phyloP scores from a whole-genome alignment of 768 basidiomycete species.

The Pluteus cervinus region DNA sequence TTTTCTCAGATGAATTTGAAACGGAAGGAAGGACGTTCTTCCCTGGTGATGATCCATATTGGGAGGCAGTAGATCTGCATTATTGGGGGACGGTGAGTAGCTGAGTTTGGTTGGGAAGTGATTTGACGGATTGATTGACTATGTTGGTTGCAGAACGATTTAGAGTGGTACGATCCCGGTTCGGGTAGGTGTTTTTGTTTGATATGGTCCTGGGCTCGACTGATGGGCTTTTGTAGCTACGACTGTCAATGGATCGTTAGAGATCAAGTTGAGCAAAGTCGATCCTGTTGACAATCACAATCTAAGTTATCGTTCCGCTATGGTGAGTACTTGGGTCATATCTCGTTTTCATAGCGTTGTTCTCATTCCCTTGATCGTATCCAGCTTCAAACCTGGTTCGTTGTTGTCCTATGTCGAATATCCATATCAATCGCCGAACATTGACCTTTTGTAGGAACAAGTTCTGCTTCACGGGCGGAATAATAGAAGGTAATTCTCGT shows the following conservation, averaged over 20 bases:
- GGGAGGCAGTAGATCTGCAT: constrained; percentile 43
- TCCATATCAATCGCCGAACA: background rate
- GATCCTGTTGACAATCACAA: constrained; percentile 40
- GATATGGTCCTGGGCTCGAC: background rate
- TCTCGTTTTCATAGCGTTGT: background rate
- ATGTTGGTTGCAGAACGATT: constrained; percentile 29
- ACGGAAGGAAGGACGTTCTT: constrained; percentile 62
- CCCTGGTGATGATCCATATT: constrained; percentile 53
- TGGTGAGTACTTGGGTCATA: constrained; percentile 25
- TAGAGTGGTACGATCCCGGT: constrained; percentile 67
- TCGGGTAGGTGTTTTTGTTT: constrained; percentile 13
- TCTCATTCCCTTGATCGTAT: background rate
- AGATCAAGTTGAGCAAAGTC: constrained; percentile 55
- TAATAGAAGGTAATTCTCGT: constrained; percentile 33
- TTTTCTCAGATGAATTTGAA: constrained; percentile 85
- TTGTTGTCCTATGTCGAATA: background rate
- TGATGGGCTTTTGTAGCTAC: constrained; percentile 32
- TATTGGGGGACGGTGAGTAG: constrained; percentile 45
- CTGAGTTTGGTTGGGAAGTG: background rate
- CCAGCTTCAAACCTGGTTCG: constrained; percentile 26
- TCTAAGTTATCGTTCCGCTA: constrained; percentile 48
- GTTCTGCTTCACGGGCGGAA: constrained; percentile 70
- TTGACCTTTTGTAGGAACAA: constrained; percentile 21
- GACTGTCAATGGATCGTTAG: constrained; percentile 60
- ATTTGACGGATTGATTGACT: background rate